Percentiles rank a stretch among this genome's conserved stretches.
These are phyloP conservation scores for Whalleya microplaca DNA, from an alignment of 2,329 filamentous ascomycete species.

Conservation along the genomic window DNA sequence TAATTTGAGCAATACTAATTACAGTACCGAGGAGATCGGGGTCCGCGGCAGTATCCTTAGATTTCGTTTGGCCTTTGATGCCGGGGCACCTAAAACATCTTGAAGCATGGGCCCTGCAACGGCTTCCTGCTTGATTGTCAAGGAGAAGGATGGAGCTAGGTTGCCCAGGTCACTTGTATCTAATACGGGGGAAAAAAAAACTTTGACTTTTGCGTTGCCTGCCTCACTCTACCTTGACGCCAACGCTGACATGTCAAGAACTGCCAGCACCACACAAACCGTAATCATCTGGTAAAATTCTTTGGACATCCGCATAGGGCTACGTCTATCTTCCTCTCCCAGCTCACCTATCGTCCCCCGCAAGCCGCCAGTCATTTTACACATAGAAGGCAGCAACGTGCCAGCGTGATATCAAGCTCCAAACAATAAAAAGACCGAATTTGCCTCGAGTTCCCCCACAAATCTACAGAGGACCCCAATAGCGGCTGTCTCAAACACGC, in stretches of 20 bases:
- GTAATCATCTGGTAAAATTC: constrained; percentile 22
- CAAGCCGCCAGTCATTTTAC: constrained; percentile 23
- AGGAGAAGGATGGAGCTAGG: constrained; percentile 23
- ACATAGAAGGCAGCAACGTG: constrained; percentile 15
- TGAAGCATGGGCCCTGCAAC: constrained; percentile 36
- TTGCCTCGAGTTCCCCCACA: constrained; percentile 29
- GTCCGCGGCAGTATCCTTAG: constrained; percentile 20
- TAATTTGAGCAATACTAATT: constrained; percentile 28
- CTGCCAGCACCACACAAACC: constrained; percentile 19
- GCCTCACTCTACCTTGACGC: constrained; percentile 22
- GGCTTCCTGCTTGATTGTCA: constrained; percentile 41
- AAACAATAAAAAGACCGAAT: constrained; percentile 32
- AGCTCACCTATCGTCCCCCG: constrained; percentile 22
- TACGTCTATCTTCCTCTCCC: constrained; percentile 32
- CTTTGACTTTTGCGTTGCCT: constrained; percentile 27
- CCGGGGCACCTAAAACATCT: constrained; percentile 30
- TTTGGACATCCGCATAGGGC: constrained; percentile 26
- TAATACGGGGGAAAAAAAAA: constrained; percentile 18
- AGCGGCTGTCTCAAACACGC: constrained; percentile 37
- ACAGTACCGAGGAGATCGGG: constrained; percentile 24
- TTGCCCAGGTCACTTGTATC: constrained; percentile 24
- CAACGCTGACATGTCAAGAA: constrained; percentile 23
- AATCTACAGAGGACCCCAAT: constrained; percentile 30
- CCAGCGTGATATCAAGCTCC: constrained; percentile 9
- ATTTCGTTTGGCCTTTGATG: constrained; percentile 29